phyloP scores from a whole-genome alignment of 306 rosid species.

The Hylodesmum podocarpum region DNA sequence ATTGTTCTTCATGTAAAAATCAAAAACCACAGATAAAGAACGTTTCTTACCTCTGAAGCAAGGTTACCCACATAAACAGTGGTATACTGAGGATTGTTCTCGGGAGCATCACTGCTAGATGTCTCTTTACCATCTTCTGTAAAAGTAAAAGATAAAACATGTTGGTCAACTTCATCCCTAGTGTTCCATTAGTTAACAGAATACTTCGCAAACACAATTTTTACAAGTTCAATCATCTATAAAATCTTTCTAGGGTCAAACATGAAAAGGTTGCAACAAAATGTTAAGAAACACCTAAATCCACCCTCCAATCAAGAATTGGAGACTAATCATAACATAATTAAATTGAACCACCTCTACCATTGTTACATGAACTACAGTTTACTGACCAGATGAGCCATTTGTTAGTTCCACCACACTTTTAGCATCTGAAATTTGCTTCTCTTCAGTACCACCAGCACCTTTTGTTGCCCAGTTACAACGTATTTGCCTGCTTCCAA shows the following conservation, averaged over 20 bases:
- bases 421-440: constrained; percentile 73
- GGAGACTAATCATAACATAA: not conserved
- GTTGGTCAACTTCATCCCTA: constrained; percentile 7
- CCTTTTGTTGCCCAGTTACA: constrained; percentile 99
- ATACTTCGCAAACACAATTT: not conserved
- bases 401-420: constrained; percentile 87
- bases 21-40: not conserved
- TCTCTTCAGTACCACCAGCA: constrained; percentile 78
- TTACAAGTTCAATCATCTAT: constrained; percentile 8
- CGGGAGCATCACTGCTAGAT: constrained; percentile 76
- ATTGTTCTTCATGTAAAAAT: not conserved
- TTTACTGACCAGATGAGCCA: constrained; percentile 81
- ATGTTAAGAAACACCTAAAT: not conserved
- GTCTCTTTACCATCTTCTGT: constrained; percentile 96
- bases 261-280: not conserved
- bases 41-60: constrained; percentile 71
- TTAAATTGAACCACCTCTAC: not conserved
- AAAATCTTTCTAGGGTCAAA: not conserved
- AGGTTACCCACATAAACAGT: constrained; percentile 98
- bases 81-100: constrained; percentile 92
- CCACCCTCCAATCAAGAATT: not conserved
- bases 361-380: not conserved
- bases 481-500: constrained; percentile 94
- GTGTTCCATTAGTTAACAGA: not conserved
- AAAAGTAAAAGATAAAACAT: constrained; percentile 25